Percentiles rank a stretch among this genome's conserved stretches.
phyloP scores from a whole-genome alignment of 2,329 filamentous ascomycete species.

The Aspergillus brunneoviolaceus region DNA sequence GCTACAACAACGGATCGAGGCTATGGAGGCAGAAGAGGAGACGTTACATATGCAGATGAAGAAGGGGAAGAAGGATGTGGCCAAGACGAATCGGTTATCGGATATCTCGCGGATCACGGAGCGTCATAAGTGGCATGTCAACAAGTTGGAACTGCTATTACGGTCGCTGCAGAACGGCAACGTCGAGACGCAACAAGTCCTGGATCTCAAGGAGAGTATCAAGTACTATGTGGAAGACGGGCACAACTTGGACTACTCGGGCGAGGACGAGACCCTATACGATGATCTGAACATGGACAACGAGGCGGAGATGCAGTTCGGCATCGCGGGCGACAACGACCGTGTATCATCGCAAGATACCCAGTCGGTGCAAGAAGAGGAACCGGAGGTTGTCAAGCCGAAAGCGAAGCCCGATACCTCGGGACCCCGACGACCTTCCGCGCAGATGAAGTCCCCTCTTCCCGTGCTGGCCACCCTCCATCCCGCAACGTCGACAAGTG shows the following conservation, averaged over 20 bases:
- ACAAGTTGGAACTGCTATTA: slow-evolving; percentile 85
- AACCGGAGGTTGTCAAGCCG: slow-evolving; percentile 61
- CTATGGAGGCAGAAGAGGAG: slow-evolving; percentile 86
- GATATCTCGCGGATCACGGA: slow-evolving; percentile 83
- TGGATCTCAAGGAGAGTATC: slow-evolving; percentile 86
- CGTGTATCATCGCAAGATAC: slow-evolving; percentile 92
- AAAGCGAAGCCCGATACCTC: slow-evolving; percentile 59
- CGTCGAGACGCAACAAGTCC: slow-evolving; percentile 82
- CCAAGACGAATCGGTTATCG: slow-evolving; percentile 82
- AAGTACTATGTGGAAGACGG: slow-evolving; percentile 93
- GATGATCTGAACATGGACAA: slow-evolving; percentile 90
- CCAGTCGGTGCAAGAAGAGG: slow-evolving; percentile 86
- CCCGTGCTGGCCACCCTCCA: slow-evolving; percentile 91
- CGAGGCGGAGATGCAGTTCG: slow-evolving; percentile 78
- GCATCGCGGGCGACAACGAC: slow-evolving; percentile 77
- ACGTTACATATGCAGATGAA: slow-evolving; percentile 84
- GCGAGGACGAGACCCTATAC: slow-evolving; percentile 89
- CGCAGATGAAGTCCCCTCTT: slow-evolving; percentile 88
- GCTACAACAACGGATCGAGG: slow-evolving; percentile 89
- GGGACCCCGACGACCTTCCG: slow-evolving; percentile 70
- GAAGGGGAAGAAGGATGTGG: slow-evolving; percentile 84
- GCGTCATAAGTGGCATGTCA: slow-evolving; percentile 93
- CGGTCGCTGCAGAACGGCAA: slow-evolving; percentile 90
- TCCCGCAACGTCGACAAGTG: slow-evolving; percentile 50
- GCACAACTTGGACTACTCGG: slow-evolving; percentile 79